Base-by-base conservation (phyloP, 305 asterid species). In the Fraxinus greggii region DNA sequence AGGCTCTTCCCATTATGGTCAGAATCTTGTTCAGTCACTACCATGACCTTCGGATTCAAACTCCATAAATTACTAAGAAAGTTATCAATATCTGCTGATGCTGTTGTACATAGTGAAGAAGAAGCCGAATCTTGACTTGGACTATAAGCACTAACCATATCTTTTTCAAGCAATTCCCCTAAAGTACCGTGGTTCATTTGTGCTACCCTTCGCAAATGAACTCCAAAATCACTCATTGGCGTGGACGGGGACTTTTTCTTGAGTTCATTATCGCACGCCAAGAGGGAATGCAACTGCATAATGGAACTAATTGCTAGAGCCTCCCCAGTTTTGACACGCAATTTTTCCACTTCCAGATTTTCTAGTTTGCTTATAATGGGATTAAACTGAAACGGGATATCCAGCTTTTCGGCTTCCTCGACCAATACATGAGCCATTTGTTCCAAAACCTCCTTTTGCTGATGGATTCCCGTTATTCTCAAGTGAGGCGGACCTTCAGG, bases 401-500 rank as follows among this genome's bases (percentile, higher is more conserved):
- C 99, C 82, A 95, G 79, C 72, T 90, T 93, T 69, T 95, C 98
- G 0, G 99, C 97, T 79, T 95, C 99, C 79, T 89, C 93, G 0
- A 86, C 87, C 82, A 95, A 81, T 3, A 92, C 81, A 72, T 87
- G 98, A 40, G 97, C 97, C 90, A 90, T 92, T 61, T 92, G 97
- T 61, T 92, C 97, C 75, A 94, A 83, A 12, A 91, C 89, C 86
- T 92, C 94, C 80, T 86, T 91, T 76, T 89, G 90, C 3, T 86
- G 93, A 89, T 93, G 94, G 51, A 95, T 85, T 21, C 93, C 98
- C 0, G 99, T 95, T 1, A 95, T 92, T 85, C 94, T 88, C 89
- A 95, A 83, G 87, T 95, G 97, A 0, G 99, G 99, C 21, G 99
- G 97, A 4, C 99, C 99, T 85, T 95, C 99, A 1, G 98, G 98